Base-by-base conservation (phyloP, 768 basidiomycete genomes). In the Leucogyrophana mollusca region DNA sequence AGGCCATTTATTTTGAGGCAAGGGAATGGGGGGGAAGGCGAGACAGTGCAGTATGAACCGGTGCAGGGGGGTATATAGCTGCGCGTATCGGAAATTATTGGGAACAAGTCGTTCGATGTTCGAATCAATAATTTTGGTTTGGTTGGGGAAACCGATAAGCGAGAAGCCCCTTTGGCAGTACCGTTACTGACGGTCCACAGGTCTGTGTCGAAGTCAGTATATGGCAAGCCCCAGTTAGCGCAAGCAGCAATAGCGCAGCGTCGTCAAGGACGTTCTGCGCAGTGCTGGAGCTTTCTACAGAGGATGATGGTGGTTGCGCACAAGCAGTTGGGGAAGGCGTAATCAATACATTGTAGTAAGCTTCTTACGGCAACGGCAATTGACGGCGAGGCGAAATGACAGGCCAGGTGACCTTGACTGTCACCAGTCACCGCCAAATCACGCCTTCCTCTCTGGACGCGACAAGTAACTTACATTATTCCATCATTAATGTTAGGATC, bases 31-130 rank as follows among this genome's bases (percentile, higher is more conserved):
- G 18, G 10, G 18, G 34, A 18, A 18, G 17, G 7, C n/a, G 14
- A 23, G 34, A 21, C 32, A 32, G 43, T 17, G 6, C 6, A 30
- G 8, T 40, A 3, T 9, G 23, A 40, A 40, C 16, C n/a, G 24
- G 11, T 35, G 23, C 21, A 40, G 22, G 30, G 42, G 53, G 61
- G 57, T 61, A 55, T 66, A 52, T 41, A 38, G 41, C 34, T 13
- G 22, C 16, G 44, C 17, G 43, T 53, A 51, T 56, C 51, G 27
- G 37, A 56, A 54, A 56, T 54, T 45, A 40, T 34, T 40, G 10
- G 18, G 35, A 25, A n/a, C 4, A 36, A 45, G 47, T 49, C 45
- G 48, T 49, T 21, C 48, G 44, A 47, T 49, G 18, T 14, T 27
- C 17, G 30, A 17, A 27, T 6, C 38, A 16, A 38, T 44, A 41